phyloP scores from a whole-genome alignment of 2,329 filamentous ascomycete genomes.

The Calcarisporium arbuscula region DNA sequence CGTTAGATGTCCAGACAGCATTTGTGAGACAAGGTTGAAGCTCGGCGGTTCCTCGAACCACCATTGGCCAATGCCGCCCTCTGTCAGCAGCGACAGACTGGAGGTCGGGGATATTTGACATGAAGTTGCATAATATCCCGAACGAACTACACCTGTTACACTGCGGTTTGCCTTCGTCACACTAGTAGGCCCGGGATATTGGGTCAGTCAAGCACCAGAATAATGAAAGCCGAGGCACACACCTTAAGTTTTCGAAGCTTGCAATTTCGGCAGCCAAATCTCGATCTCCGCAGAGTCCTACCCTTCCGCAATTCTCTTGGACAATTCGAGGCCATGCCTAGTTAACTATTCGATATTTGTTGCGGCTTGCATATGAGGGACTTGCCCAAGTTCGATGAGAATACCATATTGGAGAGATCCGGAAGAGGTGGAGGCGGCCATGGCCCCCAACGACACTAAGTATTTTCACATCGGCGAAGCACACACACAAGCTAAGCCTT shows the following conservation, averaged over 20 bases:
- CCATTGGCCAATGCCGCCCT: slow-evolving; percentile 15
- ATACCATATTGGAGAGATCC: too few species aligned
- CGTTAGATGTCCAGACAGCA: slow-evolving; percentile 28
- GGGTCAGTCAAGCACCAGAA: too few species aligned
- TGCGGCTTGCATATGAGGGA: too few species aligned
- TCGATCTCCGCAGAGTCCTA: slow-evolving; percentile 26
- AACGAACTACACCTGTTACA: slow-evolving; percentile 36
- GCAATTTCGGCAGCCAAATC: slow-evolving; percentile 44
- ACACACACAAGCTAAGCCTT: too few species aligned
- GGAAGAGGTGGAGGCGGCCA: too few species aligned
- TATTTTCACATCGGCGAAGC: too few species aligned
- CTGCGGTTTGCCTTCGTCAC: slow-evolving; percentile 37
- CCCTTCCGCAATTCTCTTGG: background rate
- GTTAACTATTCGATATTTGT: too few species aligned
- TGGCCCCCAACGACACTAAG: too few species aligned
- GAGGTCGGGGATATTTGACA: slow-evolving; percentile 27
- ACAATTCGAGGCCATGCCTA: too few species aligned
- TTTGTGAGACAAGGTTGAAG: too few species aligned
- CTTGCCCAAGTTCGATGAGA: too few species aligned
- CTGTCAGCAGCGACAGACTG: slow-evolving; percentile 24
- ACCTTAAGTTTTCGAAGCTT: slow-evolving; percentile 45
- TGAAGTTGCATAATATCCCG: slow-evolving; percentile 39
- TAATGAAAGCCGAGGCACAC: background rate
- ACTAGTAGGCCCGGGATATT: slow-evolving; percentile 24
- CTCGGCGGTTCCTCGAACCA: too few species aligned